These are phyloP conservation scores for Pleurotus citrinopileatus DNA, from an alignment of 768 basidiomycete genomes.

Conservation along the genomic window DNA sequence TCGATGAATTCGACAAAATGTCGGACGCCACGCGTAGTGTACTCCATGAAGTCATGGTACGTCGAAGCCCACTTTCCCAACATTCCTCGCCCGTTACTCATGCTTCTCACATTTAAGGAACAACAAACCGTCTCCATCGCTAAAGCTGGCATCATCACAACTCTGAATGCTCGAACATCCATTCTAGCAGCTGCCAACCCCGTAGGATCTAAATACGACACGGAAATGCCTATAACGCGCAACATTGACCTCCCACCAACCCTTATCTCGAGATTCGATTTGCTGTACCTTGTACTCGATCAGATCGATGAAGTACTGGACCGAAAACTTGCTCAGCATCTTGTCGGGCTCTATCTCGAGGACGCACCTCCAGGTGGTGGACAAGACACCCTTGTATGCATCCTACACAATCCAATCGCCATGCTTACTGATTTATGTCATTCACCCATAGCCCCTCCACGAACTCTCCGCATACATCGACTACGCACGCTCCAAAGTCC, in stretches of 20 bases:
- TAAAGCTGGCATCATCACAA: slow-evolving; percentile 98
- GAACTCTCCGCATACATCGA: slow-evolving; percentile 94
- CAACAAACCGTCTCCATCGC: slow-evolving; percentile 99
- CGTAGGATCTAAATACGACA: slow-evolving; percentile 93
- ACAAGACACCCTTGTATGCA: slow-evolving; percentile 73
- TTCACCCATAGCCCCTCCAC: slow-evolving; percentile 65
- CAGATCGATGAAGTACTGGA: slow-evolving; percentile 89
- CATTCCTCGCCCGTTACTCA: neutral
- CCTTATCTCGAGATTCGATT: slow-evolving; percentile 95
- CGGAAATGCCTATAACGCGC: slow-evolving; percentile 84
- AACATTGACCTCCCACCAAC: slow-evolving; percentile 99
- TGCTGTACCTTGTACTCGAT: slow-evolving; percentile 94
- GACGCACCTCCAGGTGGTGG: slow-evolving; percentile 70
- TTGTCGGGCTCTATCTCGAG: slow-evolving; percentile 92
- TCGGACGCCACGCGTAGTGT: slow-evolving; percentile 96
- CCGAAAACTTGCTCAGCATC: slow-evolving; percentile 83
- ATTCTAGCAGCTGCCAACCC: slow-evolving; percentile 98
- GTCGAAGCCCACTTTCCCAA: neutral
- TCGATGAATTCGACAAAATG: slow-evolving; percentile 99
- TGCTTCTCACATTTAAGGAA: slow-evolving; percentile 54
- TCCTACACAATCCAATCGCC: no score
- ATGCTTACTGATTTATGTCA: no score
- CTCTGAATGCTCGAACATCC: slow-evolving; percentile 96
- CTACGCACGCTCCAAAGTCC: slow-evolving; percentile 82
- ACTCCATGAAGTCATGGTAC: slow-evolving; percentile 97